These are phyloP conservation scores for Bretziella fagacearum DNA, from an alignment of 2,329 filamentous ascomycete species.

Conservation along the genomic window DNA sequence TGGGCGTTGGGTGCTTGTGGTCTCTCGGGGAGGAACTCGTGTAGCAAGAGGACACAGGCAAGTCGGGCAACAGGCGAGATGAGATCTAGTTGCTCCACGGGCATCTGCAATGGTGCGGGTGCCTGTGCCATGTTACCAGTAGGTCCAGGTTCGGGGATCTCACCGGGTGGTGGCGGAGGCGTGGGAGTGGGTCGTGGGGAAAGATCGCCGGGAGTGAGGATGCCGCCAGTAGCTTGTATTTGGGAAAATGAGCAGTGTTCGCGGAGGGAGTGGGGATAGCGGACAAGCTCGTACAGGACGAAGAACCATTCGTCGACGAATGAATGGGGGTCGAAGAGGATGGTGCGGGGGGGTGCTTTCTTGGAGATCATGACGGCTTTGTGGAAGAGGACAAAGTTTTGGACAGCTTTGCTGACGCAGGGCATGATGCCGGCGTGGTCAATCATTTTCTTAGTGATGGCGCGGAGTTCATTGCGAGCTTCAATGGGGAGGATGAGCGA, in stretches of 20 bases:
- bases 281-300: conserved; percentile 8
- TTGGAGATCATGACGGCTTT: conserved; percentile 6
- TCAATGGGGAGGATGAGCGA: conserved; percentile 6
- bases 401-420: conserved; percentile 6
- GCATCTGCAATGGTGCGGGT: neutral
- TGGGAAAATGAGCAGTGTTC: conserved; percentile 13
- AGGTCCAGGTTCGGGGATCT: neutral
- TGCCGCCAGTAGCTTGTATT: conserved; percentile 6
- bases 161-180: neutral
- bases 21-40: conserved; percentile 12
- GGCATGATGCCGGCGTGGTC: conserved; percentile 9
- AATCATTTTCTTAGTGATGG: conserved; percentile 1
- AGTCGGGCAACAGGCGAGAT: conserved; percentile 10
- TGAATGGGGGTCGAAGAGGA: conserved; percentile 11
- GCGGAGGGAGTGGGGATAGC: conserved; percentile 10
- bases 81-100: conserved; percentile 3
- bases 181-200: neutral
- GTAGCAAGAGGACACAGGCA: conserved; percentile 6
- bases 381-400: conserved; percentile 10
- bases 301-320: conserved; percentile 14
- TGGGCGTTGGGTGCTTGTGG: conserved; percentile 12
- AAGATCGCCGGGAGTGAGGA: conserved; percentile 5
- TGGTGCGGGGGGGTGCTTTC: conserved; percentile 7
- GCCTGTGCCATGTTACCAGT: neutral
- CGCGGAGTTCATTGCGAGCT: conserved; percentile 2